Percentiles rank a stretch among this genome's conserved stretches.
Evolutionary conservation across 2,329 filamentous ascomycete genomes (phyloP).

Genomic region (Plenodomus lindquistii): DNA sequence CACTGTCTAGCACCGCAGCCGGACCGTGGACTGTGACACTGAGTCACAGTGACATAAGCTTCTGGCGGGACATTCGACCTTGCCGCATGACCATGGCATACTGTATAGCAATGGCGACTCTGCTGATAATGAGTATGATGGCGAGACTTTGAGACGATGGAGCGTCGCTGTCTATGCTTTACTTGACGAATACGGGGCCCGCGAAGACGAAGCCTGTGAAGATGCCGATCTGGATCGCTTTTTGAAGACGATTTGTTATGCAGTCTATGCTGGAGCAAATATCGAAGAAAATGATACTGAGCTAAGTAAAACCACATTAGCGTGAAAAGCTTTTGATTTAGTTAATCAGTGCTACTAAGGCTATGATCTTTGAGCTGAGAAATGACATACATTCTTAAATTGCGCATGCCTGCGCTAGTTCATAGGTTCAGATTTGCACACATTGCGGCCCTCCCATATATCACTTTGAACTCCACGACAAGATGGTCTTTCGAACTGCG

Average conservation of each 20-base stretch:
- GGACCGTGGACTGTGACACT: conserved; percentile 17
- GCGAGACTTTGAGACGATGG: conserved; percentile 21
- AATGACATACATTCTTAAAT: too few species aligned
- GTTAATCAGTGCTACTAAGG: conserved; percentile 38
- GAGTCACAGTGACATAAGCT: conserved; percentile 21
- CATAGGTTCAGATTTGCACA: too few species aligned
- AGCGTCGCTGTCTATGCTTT: conserved; percentile 17
- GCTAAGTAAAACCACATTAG: conserved; percentile 71
- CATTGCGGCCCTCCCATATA: too few species aligned
- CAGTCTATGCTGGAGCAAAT: conserved; percentile 68
- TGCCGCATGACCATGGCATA: conserved; percentile 29
- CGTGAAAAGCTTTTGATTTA: conserved; percentile 59
- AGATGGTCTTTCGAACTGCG: too few species aligned
- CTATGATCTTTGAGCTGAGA: too few species aligned
- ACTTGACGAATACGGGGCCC: conserved; percentile 47
- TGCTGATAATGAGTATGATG: conserved; percentile 21
- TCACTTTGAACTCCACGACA: too few species aligned
- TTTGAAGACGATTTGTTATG: conserved; percentile 63
- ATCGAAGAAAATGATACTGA: conserved; percentile 65
- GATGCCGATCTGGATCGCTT: conserved; percentile 64
- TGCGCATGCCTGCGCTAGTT: too few species aligned
- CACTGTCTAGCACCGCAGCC: conserved; percentile 16
- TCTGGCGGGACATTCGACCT: conserved; percentile 24
- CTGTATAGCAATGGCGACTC: conserved; percentile 19
- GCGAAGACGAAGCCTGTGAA: conserved; percentile 68